phyloP scores from a whole-genome alignment of 2,329 filamentous ascomycete species.

The Colletotrichum trifolii region DNA sequence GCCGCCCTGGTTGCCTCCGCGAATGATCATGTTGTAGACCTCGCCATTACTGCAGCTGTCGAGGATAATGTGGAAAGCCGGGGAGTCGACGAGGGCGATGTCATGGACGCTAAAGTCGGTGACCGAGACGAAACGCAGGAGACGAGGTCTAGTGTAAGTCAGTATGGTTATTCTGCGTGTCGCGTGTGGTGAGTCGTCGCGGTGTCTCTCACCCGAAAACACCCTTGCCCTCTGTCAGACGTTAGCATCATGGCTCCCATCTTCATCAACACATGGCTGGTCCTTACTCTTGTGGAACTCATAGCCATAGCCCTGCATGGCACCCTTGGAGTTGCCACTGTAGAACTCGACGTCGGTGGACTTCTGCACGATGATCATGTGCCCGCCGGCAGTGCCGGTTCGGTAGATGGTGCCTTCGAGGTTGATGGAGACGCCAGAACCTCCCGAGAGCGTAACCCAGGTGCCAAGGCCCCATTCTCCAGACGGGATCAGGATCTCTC shows the following conservation, averaged over 20 bases:
- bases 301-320: constrained; percentile 60
- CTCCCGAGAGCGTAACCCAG: constrained; percentile 58
- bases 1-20: constrained; percentile 60
- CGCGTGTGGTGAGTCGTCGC: not conserved
- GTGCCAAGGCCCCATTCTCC: constrained; percentile 59
- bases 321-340: constrained; percentile 53
- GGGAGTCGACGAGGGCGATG: constrained; percentile 58
- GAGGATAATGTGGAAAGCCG: constrained; percentile 59
- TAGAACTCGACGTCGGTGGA: constrained; percentile 59
- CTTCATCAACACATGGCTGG: too few species aligned
- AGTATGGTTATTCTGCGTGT: not conserved
- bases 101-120: constrained; percentile 61
- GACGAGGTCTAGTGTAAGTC: constrained; percentile 46
- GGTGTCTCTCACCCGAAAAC: constrained; percentile 20
- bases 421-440: constrained; percentile 58
- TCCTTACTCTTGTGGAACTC: constrained; percentile 50
- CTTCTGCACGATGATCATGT: constrained; percentile 36
- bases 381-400: constrained; percentile 38
- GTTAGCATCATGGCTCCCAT: constrained; percentile 1
- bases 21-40: constrained; percentile 65
- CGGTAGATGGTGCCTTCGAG: constrained; percentile 52
- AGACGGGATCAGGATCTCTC: constrained; percentile 58
- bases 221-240: constrained; percentile 19
- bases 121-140: constrained; percentile 56
- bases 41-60: constrained; percentile 61